Conservation (phyloP, 495 filamentous ascomycete species). For the Xylaria intraflava region DNA sequence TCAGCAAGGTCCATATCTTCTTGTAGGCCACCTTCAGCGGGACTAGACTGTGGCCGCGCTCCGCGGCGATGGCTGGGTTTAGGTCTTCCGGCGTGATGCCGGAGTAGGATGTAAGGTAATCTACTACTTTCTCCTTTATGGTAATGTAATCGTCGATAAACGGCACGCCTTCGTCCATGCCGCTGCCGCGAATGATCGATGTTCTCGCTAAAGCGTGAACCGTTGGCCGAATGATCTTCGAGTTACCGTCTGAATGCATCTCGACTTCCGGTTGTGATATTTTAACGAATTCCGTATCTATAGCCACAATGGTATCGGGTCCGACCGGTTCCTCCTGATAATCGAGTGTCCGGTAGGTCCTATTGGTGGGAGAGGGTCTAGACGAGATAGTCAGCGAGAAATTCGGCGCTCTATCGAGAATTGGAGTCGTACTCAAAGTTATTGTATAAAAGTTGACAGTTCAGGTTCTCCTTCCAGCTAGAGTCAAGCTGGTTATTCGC, state of each 20-base stretch:
- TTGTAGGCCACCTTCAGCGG: constrained; percentile 90
- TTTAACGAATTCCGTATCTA: constrained; percentile 94
- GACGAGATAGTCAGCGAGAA: constrained; percentile 9
- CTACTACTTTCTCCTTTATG: constrained; percentile 83
- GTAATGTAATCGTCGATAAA: constrained; percentile 98
- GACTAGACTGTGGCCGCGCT: constrained; percentile 63
- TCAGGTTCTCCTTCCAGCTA: constrained; percentile 75
- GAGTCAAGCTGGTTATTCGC: constrained; percentile 71
- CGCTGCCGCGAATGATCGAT: constrained; percentile 75
- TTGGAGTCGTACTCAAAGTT: constrained; percentile 54
- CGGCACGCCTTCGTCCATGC: constrained; percentile 66
- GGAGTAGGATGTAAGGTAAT: constrained; percentile 90
- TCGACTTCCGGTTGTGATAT: constrained; percentile 87
- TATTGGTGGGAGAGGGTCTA: constrained; percentile 32
- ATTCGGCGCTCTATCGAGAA: background rate
- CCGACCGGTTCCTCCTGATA: constrained; percentile 58
- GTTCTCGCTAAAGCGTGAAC: constrained; percentile 81
- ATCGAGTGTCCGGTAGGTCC: constrained; percentile 54
- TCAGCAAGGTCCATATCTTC: constrained; percentile 93
- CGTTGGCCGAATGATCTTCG: constrained; percentile 77
- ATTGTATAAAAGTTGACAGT: constrained; percentile 75
- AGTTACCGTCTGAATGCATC: constrained; percentile 82
- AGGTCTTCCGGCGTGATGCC: constrained; percentile 83
- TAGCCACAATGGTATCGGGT: constrained; percentile 67
- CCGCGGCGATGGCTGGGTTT: constrained; percentile 58